phyloP scores from a whole-genome alignment of 345 rosid genomes.

The Lumnitzera racemosa region DNA sequence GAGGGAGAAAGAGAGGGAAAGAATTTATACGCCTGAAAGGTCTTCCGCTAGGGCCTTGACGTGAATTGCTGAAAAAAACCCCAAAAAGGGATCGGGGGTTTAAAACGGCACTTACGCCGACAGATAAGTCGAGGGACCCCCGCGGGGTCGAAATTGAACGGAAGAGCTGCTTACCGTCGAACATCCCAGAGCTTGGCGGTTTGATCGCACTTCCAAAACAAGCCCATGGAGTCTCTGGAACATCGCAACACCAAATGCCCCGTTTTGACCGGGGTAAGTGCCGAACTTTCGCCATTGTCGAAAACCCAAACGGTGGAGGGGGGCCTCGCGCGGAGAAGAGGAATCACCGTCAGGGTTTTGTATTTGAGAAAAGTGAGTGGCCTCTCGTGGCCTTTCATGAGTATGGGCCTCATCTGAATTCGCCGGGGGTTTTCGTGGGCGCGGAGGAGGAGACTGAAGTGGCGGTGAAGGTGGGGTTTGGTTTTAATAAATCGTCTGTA shows the following conservation, averaged over 20 bases:
- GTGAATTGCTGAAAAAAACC: conserved; percentile 67
- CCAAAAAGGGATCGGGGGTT: conserved; percentile 97
- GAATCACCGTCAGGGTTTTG: conserved; percentile 88
- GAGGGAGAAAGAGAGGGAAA: no score
- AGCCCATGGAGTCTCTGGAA: conserved; percentile 82
- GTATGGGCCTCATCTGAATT: conserved; percentile 67
- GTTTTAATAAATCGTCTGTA: no score
- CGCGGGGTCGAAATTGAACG: conserved; percentile 73
- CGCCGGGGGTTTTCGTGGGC: no score
- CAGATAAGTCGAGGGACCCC: conserved; percentile 82
- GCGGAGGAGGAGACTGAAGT: no score
- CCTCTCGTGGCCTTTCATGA: conserved; percentile 99
- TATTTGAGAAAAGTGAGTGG: conserved; percentile 86
- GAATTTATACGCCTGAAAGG: conserved; percentile 51
- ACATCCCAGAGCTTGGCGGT: conserved; percentile 88
- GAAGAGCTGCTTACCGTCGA: conserved; percentile 50
- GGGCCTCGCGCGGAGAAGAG: conserved; percentile 96
- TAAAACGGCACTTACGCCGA: conserved; percentile 83
- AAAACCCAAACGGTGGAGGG: conserved; percentile 95
- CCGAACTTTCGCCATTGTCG: conserved; percentile 94
- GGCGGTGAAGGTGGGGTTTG: no score
- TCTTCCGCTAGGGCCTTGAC: conserved; percentile 70
- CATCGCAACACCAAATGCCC: conserved; percentile 94
- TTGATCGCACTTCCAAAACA: conserved; percentile 97
- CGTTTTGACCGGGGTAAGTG: conserved; percentile 96